Base-by-base conservation (phyloP, 441 rosid species). In the Arabidopsis hybrid region DNA sequence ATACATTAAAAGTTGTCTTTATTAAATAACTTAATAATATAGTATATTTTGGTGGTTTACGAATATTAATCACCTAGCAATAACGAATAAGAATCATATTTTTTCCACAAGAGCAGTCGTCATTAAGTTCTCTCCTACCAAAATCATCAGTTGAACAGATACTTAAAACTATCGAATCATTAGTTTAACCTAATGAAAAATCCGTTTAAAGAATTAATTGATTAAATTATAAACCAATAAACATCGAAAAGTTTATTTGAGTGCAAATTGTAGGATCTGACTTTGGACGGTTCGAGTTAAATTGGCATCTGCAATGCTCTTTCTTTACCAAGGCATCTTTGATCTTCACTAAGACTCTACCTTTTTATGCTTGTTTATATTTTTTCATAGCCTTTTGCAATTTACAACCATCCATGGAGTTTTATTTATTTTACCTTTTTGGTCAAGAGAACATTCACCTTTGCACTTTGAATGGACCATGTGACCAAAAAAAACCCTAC, bases 381-480 rank as follows among this genome's bases (percentile, higher is more conserved):
- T 14, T 1, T 65, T 67, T 0, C 59, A 18, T 64, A 46, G 55
- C 66, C 18, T 14, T 14, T 70, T 65, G 60, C 26, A 65, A 21
- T 60, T 77, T 71, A 71, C 57, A 58, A 77, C 80, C 77, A 77
- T 71, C 72, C 68, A 66, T 65, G 42, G 29, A 8, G 39, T 17
- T 64, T 77, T 39, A 43, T 64, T 63, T 58, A 52, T 26, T 71
- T 58, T 49, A 71, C 60, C 42, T 71, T 68, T 57, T 57, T 36
- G 65, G 80, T 77, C 80, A 77, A 71, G 73, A 77, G 80, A 77
- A 66, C 72, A 65, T 51, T 71, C 64, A 65, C 64, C 76, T 77
- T 77, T 77, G 64, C 59, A 65, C 36, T 65, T 77, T 66, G 52
- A 65, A 50, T 58, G 72, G 76, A 57, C 76, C 56, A 64, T 39